phyloP scores from a whole-genome alignment of 2,329 filamentous ascomycete species.

The Colletotrichum siamense region DNA sequence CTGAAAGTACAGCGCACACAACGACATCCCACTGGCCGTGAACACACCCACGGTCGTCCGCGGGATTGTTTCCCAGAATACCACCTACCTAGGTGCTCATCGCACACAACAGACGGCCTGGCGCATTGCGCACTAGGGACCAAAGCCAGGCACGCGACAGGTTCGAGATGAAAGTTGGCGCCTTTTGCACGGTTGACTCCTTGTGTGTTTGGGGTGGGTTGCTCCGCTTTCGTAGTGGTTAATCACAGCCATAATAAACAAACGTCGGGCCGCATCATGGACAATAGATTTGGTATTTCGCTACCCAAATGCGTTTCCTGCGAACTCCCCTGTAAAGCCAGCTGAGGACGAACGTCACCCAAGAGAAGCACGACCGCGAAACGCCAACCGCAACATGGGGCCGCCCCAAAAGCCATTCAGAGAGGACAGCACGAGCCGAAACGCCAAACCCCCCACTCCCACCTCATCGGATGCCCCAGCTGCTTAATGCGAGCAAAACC shows the following conservation, averaged over 20 bases:
- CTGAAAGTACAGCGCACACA: not conserved
- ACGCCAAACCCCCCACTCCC: slow-evolving; percentile 16
- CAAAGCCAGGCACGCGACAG: slow-evolving; percentile 2
- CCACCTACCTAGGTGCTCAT: not conserved
- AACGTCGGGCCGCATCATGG: not conserved
- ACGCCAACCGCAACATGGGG: slow-evolving; percentile 18
- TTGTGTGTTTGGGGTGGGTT: not conserved
- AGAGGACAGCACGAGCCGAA: slow-evolving; percentile 20
- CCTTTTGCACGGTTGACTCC: not conserved
- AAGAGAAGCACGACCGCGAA: slow-evolving; percentile 12
- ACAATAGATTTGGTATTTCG: slow-evolving; percentile 21
- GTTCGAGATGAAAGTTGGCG: not conserved
- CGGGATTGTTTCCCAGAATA: not conserved
- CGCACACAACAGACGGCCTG: not conserved
- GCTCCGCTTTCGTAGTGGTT: slow-evolving; percentile 7
- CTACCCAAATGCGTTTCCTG: slow-evolving; percentile 18
- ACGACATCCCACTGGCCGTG: not conserved
- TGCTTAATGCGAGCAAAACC: slow-evolving; percentile 14
- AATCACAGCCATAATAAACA: not conserved
- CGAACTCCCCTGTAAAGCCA: slow-evolving; percentile 21
- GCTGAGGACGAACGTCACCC: slow-evolving; percentile 19
- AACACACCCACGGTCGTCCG: not conserved
- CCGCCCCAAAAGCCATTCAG: slow-evolving; percentile 10
- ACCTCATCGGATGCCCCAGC: slow-evolving; percentile 9
- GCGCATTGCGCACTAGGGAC: slow-evolving; percentile 11